Evolutionary conservation across 2,329 filamentous ascomycete genomes (phyloP).

Genomic region (Phaeosphaeriaceae sp.): DNA sequence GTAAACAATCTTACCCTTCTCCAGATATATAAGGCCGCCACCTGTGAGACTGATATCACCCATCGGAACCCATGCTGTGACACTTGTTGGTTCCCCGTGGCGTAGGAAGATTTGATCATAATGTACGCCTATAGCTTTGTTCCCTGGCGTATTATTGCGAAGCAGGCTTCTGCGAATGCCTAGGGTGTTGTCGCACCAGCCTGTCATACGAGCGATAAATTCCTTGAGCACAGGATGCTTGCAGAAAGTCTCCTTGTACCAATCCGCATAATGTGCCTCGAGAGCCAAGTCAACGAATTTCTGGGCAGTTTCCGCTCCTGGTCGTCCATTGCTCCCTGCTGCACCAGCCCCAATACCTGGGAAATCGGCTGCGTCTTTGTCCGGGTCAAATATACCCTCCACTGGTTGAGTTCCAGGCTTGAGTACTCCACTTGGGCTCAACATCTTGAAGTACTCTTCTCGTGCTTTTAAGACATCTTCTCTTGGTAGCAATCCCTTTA

Average conservation of each 20-base stretch:
- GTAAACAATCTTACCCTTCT: slow-evolving; percentile 47
- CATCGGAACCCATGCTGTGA: slow-evolving; percentile 66
- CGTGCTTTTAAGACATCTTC: slow-evolving; percentile 60
- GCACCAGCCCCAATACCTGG: slow-evolving; percentile 63
- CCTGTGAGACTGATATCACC: slow-evolving; percentile 61
- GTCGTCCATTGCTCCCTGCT: slow-evolving; percentile 53
- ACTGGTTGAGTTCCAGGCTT: slow-evolving; percentile 59
- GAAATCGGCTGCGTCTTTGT: slow-evolving; percentile 52
- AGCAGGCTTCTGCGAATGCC: slow-evolving; percentile 58
- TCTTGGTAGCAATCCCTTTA: slow-evolving; percentile 62
- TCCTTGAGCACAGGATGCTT: slow-evolving; percentile 58
- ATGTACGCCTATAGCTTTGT: slow-evolving; percentile 65
- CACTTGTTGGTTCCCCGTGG: slow-evolving; percentile 60
- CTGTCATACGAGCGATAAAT: slow-evolving; percentile 60
- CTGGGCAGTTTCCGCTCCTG: slow-evolving; percentile 50
- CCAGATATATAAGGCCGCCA: slow-evolving; percentile 66
- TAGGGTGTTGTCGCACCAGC: slow-evolving; percentile 59
- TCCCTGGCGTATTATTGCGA: slow-evolving; percentile 63
- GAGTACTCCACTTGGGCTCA: slow-evolving; percentile 63
- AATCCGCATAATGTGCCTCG: slow-evolving; percentile 56
- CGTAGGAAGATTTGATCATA: slow-evolving; percentile 66
- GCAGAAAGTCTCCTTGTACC: slow-evolving; percentile 60
- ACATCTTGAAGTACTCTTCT: slow-evolving; percentile 60
- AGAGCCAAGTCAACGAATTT: slow-evolving; percentile 60
- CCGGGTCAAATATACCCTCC: slow-evolving; percentile 60